Evolutionary conservation across 371 early-diverging fungal species (phyloP), one percentile per base, ranked within the genome.

Genomic region (Basidiobolus meristosporus): DNA sequence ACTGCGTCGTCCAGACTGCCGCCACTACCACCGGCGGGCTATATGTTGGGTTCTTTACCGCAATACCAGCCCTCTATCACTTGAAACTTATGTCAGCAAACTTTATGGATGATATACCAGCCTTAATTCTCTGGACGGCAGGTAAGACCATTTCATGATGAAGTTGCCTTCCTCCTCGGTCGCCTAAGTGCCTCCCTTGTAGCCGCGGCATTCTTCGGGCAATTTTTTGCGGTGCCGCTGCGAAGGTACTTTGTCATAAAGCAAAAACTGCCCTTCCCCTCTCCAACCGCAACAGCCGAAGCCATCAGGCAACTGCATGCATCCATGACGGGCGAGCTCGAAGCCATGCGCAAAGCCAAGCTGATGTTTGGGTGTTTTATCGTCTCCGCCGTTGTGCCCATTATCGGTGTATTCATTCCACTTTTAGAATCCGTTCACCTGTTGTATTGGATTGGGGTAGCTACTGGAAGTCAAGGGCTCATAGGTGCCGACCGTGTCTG

Each of bases 211-310:
- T 73, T 73, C 56, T 78, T 70, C 40, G 82, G 82, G 42, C 53
- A 78, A 26, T 82, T 78, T 58, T 82, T 78, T 48, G 77, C 77
- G 38, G 65, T 82, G 5, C 82, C 82, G 21, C 68, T 82, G 20
- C 68, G 82, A 34, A 45, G 54, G 1, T 75, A 76, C 44, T 82
- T 73, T 41, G 67, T 80, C 41, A 59, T 80, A 50, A 73, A 77
- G 46, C 71, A 73, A 48, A 64, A 77, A 26, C 51, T 80, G 46
- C 63, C 68, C 44, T 80, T 80, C 67, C 81, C 81, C 38, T 67
- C 81, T 6, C 73, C 73, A 11, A 68, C 70, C 41, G 78, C 71
- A 31, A 62, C 81, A 18, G 81, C 81, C 2, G 60, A 57, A 18
- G 75, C 77, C 39, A 77, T 81, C 51, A 48, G 59, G 6, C 62